Conservation (phyloP, 345 rosid genomes). For the Moringa oleifera region DNA sequence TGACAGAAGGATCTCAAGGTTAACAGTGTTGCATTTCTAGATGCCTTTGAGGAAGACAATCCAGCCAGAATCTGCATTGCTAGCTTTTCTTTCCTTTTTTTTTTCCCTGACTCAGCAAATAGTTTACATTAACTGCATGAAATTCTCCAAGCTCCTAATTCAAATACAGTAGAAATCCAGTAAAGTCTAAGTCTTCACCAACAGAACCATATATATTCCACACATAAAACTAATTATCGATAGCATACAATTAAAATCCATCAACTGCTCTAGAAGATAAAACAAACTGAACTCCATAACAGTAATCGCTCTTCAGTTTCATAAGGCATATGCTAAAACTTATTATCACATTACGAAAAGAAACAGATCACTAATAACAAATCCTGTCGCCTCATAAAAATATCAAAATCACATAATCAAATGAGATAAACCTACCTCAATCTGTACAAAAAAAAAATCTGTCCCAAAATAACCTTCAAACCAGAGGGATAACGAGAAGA, state of each 20-base stretch:
- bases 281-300: background rate
- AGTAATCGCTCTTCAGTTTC: background rate
- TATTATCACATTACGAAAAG: background rate
- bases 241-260: conserved; percentile 10
- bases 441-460: conserved; percentile 14
- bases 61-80: too few species aligned
- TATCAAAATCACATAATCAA: background rate
- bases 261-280: background rate
- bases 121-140: background rate
- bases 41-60: too few species aligned
- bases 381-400: background rate
- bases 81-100: too few species aligned
- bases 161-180: too few species aligned
- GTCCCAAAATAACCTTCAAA: background rate
- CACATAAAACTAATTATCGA: background rate
- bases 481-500: background rate
- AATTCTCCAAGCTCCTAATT: too few species aligned
- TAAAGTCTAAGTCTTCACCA: too few species aligned
- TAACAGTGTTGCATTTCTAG: too few species aligned
- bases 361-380: background rate
- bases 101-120: background rate
- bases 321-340: background rate
- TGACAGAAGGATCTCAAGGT: background rate
- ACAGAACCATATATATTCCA: conserved; percentile 12
- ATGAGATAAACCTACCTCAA: conserved; percentile 15